Conservation (phyloP, 2,329 filamentous ascomycete genomes). For the Alternaria longipes region DNA sequence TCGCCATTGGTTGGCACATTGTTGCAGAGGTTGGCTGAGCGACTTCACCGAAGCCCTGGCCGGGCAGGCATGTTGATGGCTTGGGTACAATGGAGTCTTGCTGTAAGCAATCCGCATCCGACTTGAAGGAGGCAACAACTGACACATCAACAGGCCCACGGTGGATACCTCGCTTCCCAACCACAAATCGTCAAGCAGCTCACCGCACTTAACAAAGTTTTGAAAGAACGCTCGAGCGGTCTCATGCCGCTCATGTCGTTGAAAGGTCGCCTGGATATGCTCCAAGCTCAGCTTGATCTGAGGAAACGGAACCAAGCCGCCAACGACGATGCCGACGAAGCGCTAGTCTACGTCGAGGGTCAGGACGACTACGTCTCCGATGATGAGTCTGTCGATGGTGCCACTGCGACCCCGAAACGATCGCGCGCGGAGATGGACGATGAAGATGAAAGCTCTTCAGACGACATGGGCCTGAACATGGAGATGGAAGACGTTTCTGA, state of each 20-base stretch:
- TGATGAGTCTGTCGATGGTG: constrained; percentile 56
- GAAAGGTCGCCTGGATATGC: constrained; percentile 94
- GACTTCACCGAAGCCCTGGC: constrained; percentile 86
- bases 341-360: constrained; percentile 87
- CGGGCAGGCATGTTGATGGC: constrained; percentile 89
- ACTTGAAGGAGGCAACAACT: not conserved
- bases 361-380: constrained; percentile 68
- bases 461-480: constrained; percentile 65
- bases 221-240: constrained; percentile 84
- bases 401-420: constrained; percentile 34
- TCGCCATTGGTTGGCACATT: constrained; percentile 81
- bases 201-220: constrained; percentile 80
- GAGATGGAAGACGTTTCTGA: constrained; percentile 52
- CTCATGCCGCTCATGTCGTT: constrained; percentile 83
- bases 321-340: constrained; percentile 71
- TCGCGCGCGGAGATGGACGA: constrained; percentile 36
- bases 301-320: constrained; percentile 71
- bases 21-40: constrained; percentile 83
- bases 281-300: constrained; percentile 87
- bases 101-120: not conserved
- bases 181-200: constrained; percentile 83
- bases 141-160: constrained; percentile 68
- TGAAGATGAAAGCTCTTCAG: constrained; percentile 58
- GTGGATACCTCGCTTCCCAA: constrained; percentile 87
- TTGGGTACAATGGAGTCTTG: constrained; percentile 83